Evolutionary conservation across 139 green algal species (phyloP), one percentile per base, ranked within the genome.

Genomic region (Coccomyxa sp.): DNA sequence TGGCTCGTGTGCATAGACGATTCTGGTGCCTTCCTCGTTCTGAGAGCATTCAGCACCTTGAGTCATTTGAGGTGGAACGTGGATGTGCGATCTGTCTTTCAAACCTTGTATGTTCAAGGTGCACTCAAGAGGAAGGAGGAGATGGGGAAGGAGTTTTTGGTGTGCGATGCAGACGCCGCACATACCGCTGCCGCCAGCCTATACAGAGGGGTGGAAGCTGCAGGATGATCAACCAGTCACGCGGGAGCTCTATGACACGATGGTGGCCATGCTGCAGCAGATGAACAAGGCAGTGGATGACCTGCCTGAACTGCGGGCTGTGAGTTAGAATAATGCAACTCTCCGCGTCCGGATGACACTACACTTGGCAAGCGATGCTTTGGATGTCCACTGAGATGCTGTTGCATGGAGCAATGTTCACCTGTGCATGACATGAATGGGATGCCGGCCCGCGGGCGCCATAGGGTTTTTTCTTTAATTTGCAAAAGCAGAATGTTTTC

Each of bases 191-290:
- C 90, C 86, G 28, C 91, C 86, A 85, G 77, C 67, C 4, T 89
- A 87, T 71, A n/a, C 86, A 9, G 59, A 82, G 7, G 86, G 85
- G 7, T 89, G 87, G 82, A 87, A 87, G 58, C 86, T 95, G 21
- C 91, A 96, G 58, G 92, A 96, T 51, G 90, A 90, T 28, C 82
- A 89, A 30, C 75, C 84, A 9, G 88, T 95, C 10, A 89, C 81
- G 0, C 58, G 85, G 45, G 76, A 91, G 32, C 84, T 95, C 81
- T 87, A 94, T 57, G 79, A 88, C 7, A 91, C 87, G 0, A 82
- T 94, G 25, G 84, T 81, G 14, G 45, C 84, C 25, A 94, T 94
- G 93, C 28, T 96, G 51, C 84, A 66, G 0, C 88, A 91, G 58
- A 95, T 95, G 87, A 96, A 96, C 38, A 45, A 63, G 9, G 89